A percentile compares a stretch with the other conserved stretches of the same genome.
phyloP scores from a whole-genome alignment of 805 yeast genomes.

The Zygosaccharomyces siamensis region DNA sequence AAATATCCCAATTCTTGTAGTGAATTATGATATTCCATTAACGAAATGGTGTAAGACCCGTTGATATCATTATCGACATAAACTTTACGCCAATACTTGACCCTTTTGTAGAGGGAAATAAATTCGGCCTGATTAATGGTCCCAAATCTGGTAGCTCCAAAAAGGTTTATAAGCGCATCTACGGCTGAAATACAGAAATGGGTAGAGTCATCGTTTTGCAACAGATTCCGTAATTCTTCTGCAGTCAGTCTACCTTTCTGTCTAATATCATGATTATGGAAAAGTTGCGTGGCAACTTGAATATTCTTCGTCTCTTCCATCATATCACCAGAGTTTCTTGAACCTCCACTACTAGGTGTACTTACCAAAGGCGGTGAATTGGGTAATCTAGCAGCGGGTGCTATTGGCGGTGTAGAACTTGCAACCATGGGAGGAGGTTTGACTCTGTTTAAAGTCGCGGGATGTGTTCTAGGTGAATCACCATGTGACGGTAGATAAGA shows the following conservation, averaged over 20 bases:
- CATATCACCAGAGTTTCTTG: conserved; percentile 11
- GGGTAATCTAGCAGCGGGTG: conserved; percentile 10
- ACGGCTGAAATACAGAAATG: conserved; percentile 34
- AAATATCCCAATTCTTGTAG: conserved; percentile 34
- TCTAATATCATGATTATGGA: conserved; percentile 31
- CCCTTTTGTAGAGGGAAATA: conserved; percentile 32
- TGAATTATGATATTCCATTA: conserved; percentile 33
- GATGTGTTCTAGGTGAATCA: conserved; percentile 4
- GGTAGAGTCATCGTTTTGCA: conserved; percentile 35
- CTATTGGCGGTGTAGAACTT: conserved; percentile 9
- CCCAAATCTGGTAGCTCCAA: conserved; percentile 36
- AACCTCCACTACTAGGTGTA: conserved; percentile 9
- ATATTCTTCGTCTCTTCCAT: conserved; percentile 23
- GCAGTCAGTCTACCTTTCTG: conserved; percentile 32
- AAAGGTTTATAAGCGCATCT: conserved; percentile 34
- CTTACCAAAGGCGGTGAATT: conserved; percentile 9
- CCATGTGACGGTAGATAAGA: background rate
- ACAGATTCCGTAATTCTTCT: conserved; percentile 32
- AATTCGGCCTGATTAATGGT: conserved; percentile 33
- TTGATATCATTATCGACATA: conserved; percentile 36
- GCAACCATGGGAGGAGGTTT: conserved; percentile 11
- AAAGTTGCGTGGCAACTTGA: conserved; percentile 30
- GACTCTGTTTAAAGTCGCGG: conserved; percentile 7
- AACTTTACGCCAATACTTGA: conserved; percentile 35
- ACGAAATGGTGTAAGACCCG: conserved; percentile 31